These are phyloP conservation scores for Gryganskiella cystojenkinii DNA, from an alignment of 192 early-diverging fungal genomes.

Conservation along the genomic window DNA sequence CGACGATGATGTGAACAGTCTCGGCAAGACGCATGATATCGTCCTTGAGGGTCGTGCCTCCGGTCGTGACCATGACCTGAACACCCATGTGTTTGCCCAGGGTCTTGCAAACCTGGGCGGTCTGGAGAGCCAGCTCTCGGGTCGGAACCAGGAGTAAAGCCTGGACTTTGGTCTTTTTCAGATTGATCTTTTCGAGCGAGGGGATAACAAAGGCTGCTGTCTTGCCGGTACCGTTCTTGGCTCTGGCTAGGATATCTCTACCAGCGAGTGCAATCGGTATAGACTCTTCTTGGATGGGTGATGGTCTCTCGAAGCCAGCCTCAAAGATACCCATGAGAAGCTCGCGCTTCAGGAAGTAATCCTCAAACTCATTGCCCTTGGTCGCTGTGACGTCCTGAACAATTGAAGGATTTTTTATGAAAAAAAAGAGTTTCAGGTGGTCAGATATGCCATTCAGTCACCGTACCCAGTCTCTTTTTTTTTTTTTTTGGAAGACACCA, in stretches of 20 bases:
- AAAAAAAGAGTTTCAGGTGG: slow-evolving; percentile 3
- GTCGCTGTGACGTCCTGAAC: slow-evolving; percentile 64
- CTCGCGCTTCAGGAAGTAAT: slow-evolving; percentile 97
- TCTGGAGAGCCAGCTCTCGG: slow-evolving; percentile 97
- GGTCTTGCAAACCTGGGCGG: slow-evolving; percentile 98
- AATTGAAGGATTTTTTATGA: background rate
- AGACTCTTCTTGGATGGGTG: slow-evolving; percentile 98
- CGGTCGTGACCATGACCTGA: slow-evolving; percentile 99
- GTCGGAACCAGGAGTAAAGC: slow-evolving; percentile 96
- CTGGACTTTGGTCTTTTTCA: slow-evolving; percentile 89
- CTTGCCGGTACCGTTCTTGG: slow-evolving; percentile 95
- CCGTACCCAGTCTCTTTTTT: too few species aligned
- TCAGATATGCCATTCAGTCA: too few species aligned
- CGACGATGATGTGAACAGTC: too few species aligned
- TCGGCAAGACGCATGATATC: slow-evolving; percentile 96
- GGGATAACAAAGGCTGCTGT: slow-evolving; percentile 99
- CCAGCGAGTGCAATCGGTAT: slow-evolving; percentile 97
- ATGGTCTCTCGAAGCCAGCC: slow-evolving; percentile 97
- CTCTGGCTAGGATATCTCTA: slow-evolving; percentile 95
- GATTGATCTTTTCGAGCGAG: slow-evolving; percentile 92
- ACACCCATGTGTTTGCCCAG: slow-evolving; percentile 96
- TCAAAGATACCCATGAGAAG: slow-evolving; percentile 99
- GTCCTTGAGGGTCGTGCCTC: slow-evolving; percentile 97
- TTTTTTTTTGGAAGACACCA: background rate
- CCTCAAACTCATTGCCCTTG: slow-evolving; percentile 99